These are phyloP conservation scores for Aristolochia californica DNA, from an alignment of 164 flowering plant genomes.

Conservation along the genomic window DNA sequence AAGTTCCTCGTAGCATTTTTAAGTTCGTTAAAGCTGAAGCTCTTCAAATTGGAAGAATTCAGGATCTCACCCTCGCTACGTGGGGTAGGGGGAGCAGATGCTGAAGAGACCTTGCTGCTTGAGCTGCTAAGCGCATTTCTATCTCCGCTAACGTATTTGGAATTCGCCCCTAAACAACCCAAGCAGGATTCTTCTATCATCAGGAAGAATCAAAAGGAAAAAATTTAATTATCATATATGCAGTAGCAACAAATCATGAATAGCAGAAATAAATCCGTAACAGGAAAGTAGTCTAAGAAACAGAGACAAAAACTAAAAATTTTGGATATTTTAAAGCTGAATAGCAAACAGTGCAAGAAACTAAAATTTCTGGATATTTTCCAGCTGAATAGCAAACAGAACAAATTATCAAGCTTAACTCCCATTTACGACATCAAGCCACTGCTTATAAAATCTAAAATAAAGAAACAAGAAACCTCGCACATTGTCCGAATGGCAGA, in stretches of 20 bases:
- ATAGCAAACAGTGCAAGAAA: too few relatives aligned
- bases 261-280: background rate
- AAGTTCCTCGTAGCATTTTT: slow-evolving; percentile 71
- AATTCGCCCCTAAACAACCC: slow-evolving; percentile 4
- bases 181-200: slow-evolving; percentile 1
- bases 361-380: too few relatives aligned
- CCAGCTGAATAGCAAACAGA: too few relatives aligned
- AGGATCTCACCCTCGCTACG: slow-evolving; percentile 61
- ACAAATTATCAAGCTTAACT: too few relatives aligned
- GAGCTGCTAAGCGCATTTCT: slow-evolving; percentile 4
- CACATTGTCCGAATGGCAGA: too few relatives aligned
- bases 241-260: background rate
- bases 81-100: slow-evolving; percentile 11
- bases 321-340: too few relatives aligned
- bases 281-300: too few relatives aligned
- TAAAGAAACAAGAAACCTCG: too few relatives aligned
- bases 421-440: too few relatives aligned
- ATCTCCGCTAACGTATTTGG: slow-evolving; percentile 4
- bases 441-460: too few relatives aligned
- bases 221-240: background rate
- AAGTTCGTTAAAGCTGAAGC: slow-evolving; percentile 50
- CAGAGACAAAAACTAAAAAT: too few relatives aligned
- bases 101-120: slow-evolving; percentile 9
- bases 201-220: background rate
- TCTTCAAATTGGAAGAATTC: slow-evolving; percentile 50